These are phyloP conservation scores for Phialophora verrucosa DNA, from an alignment of 2,329 filamentous ascomycete genomes.

Conservation along the genomic window DNA sequence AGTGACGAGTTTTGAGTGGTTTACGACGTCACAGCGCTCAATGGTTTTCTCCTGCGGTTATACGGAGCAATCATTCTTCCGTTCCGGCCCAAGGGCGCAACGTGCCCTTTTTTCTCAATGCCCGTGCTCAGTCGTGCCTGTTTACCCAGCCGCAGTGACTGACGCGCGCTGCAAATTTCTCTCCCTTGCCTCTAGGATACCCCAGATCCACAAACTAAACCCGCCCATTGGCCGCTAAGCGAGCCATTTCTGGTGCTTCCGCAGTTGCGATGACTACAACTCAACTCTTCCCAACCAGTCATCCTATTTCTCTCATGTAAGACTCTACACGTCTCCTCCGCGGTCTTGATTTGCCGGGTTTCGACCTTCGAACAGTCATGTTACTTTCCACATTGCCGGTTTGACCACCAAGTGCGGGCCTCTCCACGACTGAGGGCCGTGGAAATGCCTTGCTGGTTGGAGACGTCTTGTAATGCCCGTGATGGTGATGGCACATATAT, in stretches of 20 bases:
- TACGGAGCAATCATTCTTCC: neutral
- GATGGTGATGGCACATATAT: neutral
- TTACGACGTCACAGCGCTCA: slow-evolving; percentile 10
- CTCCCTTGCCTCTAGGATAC: neutral
- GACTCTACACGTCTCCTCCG: neutral
- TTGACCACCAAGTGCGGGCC: neutral
- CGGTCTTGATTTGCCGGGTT: neutral
- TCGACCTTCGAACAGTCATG: neutral
- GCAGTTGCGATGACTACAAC: slow-evolving; percentile 30
- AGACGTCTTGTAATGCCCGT: neutral
- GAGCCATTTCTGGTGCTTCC: slow-evolving; percentile 1
- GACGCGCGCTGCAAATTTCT: neutral
- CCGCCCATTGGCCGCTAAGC: slow-evolving; percentile 12
- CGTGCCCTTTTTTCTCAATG: neutral
- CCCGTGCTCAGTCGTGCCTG: neutral
- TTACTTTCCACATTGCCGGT: neutral
- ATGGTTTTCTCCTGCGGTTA: too few species aligned
- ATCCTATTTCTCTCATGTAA: slow-evolving; percentile 35
- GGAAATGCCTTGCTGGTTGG: neutral
- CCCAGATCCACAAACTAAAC: neutral
- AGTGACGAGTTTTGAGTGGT: neutral
- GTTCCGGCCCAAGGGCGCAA: neutral
- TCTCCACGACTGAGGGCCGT: neutral
- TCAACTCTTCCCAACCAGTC: slow-evolving; percentile 24
- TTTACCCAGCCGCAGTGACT: too few species aligned